Base-by-base conservation (phyloP, 75 land plant genomes). In the Isoetes taiwanensis region DNA sequence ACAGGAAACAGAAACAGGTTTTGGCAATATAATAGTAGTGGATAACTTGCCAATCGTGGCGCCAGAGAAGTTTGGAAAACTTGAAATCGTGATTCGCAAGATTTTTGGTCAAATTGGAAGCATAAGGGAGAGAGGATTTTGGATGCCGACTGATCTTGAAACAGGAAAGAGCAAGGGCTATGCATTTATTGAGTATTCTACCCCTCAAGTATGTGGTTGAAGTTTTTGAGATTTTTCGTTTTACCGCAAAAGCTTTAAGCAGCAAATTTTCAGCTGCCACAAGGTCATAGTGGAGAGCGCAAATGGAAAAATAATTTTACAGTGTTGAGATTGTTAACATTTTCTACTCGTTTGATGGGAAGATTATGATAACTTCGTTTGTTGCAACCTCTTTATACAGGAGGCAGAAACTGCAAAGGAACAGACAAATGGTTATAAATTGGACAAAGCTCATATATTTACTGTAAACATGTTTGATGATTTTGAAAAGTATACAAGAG, bases 371-470 rank as follows among this genome's bases (percentile, higher is more conserved):
- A n/a, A n/a, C n/a, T n/a, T n/a, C n/a, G n/a, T n/a, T n/a, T n/a
- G n/a, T n/a, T n/a, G n/a, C n/a, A n/a, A n/a, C n/a, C n/a, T n/a
- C n/a, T n/a, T 43, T 1, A 14, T 63, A 37, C 57, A 90, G 94
- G 97, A 90, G 74, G 97, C 97, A 33, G 85, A 90, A 63, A 76
- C 75, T 53, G 97, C 97, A 1, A 78, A 61, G 60, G 94, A 86
- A 64, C 90, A 78, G 65, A 83, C 88, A 1, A 63, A 80, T 69
- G 82, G 82, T 12, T 90, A 90, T 61, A 86, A 78, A 71, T 68
- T 90, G 69, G 97, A 90, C 48, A 83, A 68, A 34, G 66, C 97
- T 2, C 97, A 90, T 55, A 68, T 86, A 25, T 90, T 90, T 65
- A 68, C 65, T 4, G 88, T 90, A 16, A 90, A 76, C 54, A 69